Conservation (phyloP, 257 asterid genomes). For the Penstemon newberryi region DNA sequence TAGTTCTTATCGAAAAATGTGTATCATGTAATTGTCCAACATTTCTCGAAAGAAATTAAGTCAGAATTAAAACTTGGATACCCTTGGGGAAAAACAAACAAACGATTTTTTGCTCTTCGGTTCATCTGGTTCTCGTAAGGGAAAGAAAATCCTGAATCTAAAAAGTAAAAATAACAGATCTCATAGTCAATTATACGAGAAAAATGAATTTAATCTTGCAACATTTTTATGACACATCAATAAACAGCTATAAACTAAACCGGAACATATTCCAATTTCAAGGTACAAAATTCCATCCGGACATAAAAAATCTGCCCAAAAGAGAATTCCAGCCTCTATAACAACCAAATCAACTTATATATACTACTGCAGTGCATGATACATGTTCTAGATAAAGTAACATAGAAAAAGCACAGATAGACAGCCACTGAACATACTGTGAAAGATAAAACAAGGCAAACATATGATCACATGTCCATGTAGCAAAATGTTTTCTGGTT, state of each 20-base stretch:
- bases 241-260: background rate
- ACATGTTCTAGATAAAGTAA: slow-evolving; percentile 22
- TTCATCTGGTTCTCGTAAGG: slow-evolving; percentile 4
- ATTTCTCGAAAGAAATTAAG: too few species aligned
- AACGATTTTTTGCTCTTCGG: background rate
- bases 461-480: slow-evolving; percentile 37
- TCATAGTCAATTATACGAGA: slow-evolving; percentile 9
- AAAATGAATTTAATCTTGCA: background rate
- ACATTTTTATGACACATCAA: background rate
- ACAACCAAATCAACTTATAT: slow-evolving; percentile 8
- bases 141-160: slow-evolving; percentile 3
- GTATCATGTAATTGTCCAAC: too few species aligned
- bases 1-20: too few species aligned
- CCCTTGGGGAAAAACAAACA: background rate
- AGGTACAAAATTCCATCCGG: slow-evolving; percentile 5
- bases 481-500: slow-evolving; percentile 21
- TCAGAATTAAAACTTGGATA: too few species aligned
- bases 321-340: slow-evolving; percentile 7
- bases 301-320: background rate
- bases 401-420: slow-evolving; percentile 22
- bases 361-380: slow-evolving; percentile 24
- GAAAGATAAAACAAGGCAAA: slow-evolving; percentile 16
- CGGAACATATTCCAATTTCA: slow-evolving; percentile 8
- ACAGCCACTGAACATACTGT: slow-evolving; percentile 26
- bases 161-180: slow-evolving; percentile 17